phyloP scores from a whole-genome alignment of 257 asterid species.

The Solanum pennellii region DNA sequence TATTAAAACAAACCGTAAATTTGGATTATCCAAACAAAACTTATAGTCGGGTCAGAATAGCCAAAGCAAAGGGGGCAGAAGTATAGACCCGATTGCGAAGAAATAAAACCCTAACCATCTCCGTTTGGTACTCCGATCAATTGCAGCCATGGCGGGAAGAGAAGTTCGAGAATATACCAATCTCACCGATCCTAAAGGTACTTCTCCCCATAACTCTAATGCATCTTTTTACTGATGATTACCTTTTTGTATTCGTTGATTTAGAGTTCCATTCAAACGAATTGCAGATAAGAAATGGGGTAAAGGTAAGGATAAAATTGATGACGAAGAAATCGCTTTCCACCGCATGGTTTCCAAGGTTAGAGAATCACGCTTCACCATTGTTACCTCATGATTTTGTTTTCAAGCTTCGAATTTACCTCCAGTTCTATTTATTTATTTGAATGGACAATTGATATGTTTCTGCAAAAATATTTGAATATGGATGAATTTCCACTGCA shows the following conservation, averaged over 20 bases:
- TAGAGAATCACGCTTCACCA: constrained; percentile 52
- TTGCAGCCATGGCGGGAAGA: constrained; percentile 63
- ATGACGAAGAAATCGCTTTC: constrained; percentile 85
- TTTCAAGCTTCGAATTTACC: not conserved
- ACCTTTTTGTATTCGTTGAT: not conserved
- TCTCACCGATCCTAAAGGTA: constrained; percentile 93
- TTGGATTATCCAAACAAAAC: not conserved
- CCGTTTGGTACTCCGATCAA: not conserved
- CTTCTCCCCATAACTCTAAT: not conserved
- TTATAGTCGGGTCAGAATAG: not conserved
- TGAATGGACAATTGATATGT: not conserved
- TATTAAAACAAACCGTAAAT: not conserved
- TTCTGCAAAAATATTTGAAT: not conserved
- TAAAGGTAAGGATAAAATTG: constrained; percentile 79
- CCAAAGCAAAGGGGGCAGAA: not conserved
- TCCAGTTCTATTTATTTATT: not conserved
- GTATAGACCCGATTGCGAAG: not conserved
- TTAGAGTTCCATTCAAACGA: not conserved
- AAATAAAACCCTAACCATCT: not conserved
- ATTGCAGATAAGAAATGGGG: constrained; percentile 70
- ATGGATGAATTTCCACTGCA: not conserved
- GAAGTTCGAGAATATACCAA: constrained; percentile 95
- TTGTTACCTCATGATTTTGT: not conserved
- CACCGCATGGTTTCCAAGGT: constrained; percentile 99
- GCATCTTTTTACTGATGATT: not conserved